These are phyloP conservation scores for Acanthamoeba lenticulata DNA, from an alignment of 208 protist species.

Conservation along the genomic window DNA sequence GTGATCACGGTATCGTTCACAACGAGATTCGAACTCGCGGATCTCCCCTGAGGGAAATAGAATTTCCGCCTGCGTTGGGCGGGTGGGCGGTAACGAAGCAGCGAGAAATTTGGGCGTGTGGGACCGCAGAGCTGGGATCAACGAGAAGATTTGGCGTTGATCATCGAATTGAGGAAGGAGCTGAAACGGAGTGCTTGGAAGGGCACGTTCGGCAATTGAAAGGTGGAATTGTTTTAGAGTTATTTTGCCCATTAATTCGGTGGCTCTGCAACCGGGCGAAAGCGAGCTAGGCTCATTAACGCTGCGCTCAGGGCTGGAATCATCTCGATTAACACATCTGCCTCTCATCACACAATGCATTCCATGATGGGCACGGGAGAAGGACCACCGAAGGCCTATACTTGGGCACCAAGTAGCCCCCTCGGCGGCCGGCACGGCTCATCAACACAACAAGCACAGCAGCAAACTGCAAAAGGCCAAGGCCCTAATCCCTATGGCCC, in stretches of 20 bases:
- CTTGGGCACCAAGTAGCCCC: background rate
- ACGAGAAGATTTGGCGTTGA: background rate
- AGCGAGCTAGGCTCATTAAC: too few species aligned
- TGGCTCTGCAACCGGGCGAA: too few species aligned
- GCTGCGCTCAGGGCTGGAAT: too few species aligned
- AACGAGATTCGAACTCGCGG: too few species aligned
- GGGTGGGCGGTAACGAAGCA: too few species aligned
- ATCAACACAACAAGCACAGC: background rate
- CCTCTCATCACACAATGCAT: background rate
- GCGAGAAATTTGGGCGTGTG: background rate
- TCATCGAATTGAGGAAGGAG: background rate
- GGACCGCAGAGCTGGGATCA: background rate
- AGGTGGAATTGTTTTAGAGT: too few species aligned
- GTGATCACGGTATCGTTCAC: too few species aligned
- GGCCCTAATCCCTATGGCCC: constrained; percentile 10
- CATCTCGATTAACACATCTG: background rate
- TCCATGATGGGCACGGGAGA: constrained; percentile 24
- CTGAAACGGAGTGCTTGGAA: too few species aligned
- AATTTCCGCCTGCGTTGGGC: too few species aligned
- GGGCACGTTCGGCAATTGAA: too few species aligned
- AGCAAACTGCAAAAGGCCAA: background rate
- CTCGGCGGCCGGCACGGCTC: background rate
- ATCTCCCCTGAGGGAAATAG: too few species aligned
- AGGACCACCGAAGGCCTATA: background rate
- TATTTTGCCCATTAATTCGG: too few species aligned